phyloP scores from a whole-genome alignment of 805 yeast genomes.

The Candida railenensis region DNA sequence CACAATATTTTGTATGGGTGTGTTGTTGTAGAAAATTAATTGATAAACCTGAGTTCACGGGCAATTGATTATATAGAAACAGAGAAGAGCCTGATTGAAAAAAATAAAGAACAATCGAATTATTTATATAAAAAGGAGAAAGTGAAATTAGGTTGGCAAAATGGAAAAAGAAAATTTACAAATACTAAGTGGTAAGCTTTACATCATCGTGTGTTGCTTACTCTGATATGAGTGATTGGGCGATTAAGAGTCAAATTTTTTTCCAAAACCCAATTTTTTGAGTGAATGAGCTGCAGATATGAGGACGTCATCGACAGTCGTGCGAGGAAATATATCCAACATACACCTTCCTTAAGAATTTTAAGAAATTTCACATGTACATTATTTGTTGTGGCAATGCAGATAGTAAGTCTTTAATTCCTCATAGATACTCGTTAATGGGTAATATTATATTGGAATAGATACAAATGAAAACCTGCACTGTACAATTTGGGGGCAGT shows the following conservation, averaged over 20 bases:
- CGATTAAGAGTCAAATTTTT: not conserved
- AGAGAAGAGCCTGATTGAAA: too few relatives aligned
- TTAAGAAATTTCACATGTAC: too few relatives aligned
- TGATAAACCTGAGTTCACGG: too few relatives aligned
- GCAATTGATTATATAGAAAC: too few relatives aligned
- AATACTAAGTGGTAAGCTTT: not conserved
- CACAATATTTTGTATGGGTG: not conserved
- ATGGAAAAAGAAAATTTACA: not conserved
- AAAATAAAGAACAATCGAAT: too few relatives aligned
- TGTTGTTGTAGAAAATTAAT: not conserved
- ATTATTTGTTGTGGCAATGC: too few relatives aligned
- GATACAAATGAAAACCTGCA: too few relatives aligned
- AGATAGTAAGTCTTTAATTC: too few relatives aligned
- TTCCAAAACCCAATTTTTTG: conserved; percentile 1
- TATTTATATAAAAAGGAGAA: not conserved
- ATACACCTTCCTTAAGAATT: too few relatives aligned
- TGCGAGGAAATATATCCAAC: not conserved
- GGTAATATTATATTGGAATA: too few relatives aligned
- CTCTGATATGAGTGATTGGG: not conserved
- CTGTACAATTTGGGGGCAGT: too few relatives aligned
- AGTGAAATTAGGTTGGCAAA: not conserved
- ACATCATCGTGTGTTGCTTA: not conserved
- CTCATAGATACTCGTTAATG: too few relatives aligned
- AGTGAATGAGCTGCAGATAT: not conserved
- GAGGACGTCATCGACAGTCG: conserved; percentile 1